Evolutionary conservation across 1,139 yeast genomes (phyloP), one percentile per base, ranked within the genome.

Genomic region (Pichia inconspicua): DNA sequence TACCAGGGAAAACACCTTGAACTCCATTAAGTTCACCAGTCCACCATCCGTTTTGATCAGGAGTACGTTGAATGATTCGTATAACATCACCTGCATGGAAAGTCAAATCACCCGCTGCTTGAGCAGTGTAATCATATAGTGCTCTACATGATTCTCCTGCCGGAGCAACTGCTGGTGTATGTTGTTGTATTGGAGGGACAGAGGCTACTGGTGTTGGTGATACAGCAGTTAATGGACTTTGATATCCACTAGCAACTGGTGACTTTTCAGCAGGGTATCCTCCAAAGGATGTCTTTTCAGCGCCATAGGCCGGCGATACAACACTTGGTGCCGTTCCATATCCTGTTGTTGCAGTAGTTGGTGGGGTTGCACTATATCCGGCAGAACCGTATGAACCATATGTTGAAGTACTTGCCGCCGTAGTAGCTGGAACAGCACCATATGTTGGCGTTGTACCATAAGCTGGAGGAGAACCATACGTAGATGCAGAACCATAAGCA

Each of bases 21-120:
- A 75, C 83, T 11, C 97, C 97, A 59, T 89, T 87, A 57, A 78
- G 71, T 48, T 74, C 71, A n/a, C 98, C 98, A 1, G 96, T 87
- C 98, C 98, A 92, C 98, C 98, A 92, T 4, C 96, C 97, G 60
- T 88, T 88, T 48, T 82, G 75, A 63, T 89, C 96, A 0, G 79
- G 74, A 1, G 95, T 84, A 59, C 86, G 81, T 62, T 88, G 87
- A 7, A 89, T 77, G 50, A 92, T 74, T 59, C 87, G 89, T 58
- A 92, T 89, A 36, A 80, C 76, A 9, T 92, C 87, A 22, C 97
- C 97, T 0, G 96, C 96, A 37, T 82, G 77, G 69, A 92, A 85
- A 17, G 84, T 69, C 61, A 92, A 74, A 62, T 92, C 98, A 15
- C 97, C 97, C 45, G 78, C 86, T 0, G 96, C 94, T 66, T 84